Evolutionary conservation across 495 filamentous ascomycete species (phyloP).

Genomic region (Penicillium pancosmium): DNA sequence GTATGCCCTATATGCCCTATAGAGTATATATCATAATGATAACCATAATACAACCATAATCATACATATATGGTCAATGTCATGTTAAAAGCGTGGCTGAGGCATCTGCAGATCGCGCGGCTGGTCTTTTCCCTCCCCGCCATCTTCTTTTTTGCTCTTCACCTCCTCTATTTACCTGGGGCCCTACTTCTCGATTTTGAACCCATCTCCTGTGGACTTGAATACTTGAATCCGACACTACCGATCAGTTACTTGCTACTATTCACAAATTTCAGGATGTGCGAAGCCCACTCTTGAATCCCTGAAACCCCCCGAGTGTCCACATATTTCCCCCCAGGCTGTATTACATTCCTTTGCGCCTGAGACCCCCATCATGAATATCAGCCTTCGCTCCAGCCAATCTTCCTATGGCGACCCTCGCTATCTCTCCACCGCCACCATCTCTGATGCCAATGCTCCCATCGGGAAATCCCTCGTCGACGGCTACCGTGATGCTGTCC

Average conservation of each 20-base stretch:
- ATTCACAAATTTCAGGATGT: slow-evolving; percentile 20
- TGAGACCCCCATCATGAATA: slow-evolving; percentile 41
- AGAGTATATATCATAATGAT: too few species aligned
- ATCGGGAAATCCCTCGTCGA: slow-evolving; percentile 47
- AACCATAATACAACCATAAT: too few species aligned
- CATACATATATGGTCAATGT: too few species aligned
- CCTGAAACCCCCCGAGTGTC: slow-evolving; percentile 1
- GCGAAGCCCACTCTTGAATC: slow-evolving; percentile 21
- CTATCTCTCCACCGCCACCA: slow-evolving; percentile 40
- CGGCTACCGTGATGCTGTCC: slow-evolving; percentile 46
- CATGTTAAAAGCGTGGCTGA: slow-evolving; percentile 20
- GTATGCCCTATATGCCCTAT: too few species aligned
- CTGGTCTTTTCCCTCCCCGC: slow-evolving; percentile 27
- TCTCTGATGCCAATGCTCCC: slow-evolving; percentile 41
- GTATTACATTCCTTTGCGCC: slow-evolving; percentile 24
- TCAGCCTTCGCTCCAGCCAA: slow-evolving; percentile 47
- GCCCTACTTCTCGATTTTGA: too few species aligned
- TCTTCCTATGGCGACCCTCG: slow-evolving; percentile 54
- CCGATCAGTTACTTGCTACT: background rate
- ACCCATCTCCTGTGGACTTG: background rate
- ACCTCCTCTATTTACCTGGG: background rate
- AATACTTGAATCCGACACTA: background rate
- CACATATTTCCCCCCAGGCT: slow-evolving; percentile 8
- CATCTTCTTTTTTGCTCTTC: slow-evolving; percentile 17
- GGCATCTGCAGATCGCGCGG: slow-evolving; percentile 21